phyloP scores from a whole-genome alignment of 345 rosid genomes.

The Carallia pectinifolia region DNA sequence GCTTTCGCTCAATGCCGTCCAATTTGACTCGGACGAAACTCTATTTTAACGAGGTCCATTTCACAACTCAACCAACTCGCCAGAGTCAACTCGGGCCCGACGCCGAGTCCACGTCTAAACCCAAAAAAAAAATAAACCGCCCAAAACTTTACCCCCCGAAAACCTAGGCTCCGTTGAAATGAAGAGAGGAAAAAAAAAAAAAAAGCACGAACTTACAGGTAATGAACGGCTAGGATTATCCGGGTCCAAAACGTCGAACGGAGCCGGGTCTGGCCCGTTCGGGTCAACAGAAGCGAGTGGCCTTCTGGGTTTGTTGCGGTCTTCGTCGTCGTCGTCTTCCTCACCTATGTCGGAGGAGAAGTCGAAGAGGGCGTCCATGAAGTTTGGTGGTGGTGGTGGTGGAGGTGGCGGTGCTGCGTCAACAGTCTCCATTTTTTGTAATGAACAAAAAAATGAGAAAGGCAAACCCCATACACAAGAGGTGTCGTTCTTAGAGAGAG shows the following conservation, averaged over 20 bases:
- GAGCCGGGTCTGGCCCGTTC: slow-evolving; percentile 10
- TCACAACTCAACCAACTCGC: slow-evolving; percentile 14
- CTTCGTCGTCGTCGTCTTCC: slow-evolving; percentile 34
- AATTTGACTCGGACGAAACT: slow-evolving; percentile 34
- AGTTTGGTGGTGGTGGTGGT: slow-evolving; percentile 10
- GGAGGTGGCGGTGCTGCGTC: slow-evolving; percentile 11
- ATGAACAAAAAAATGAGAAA: neutral
- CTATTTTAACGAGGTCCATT: neutral
- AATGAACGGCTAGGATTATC: slow-evolving; percentile 7
- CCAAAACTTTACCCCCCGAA: neutral
- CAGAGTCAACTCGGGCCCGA: slow-evolving; percentile 11
- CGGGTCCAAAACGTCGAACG: slow-evolving; percentile 19
- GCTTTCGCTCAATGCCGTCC: slow-evolving; percentile 17
- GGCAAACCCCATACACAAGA: neutral
- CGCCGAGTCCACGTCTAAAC: slow-evolving; percentile 9
- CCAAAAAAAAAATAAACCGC: neutral
- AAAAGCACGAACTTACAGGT: slow-evolving; percentile 37
- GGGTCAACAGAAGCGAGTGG: slow-evolving; percentile 20
- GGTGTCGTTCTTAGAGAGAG: neutral
- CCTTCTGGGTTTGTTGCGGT: slow-evolving; percentile 19
- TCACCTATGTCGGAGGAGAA: slow-evolving; percentile 41
- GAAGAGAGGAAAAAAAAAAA: neutral
- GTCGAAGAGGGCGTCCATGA: slow-evolving; percentile 46
- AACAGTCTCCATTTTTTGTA: slow-evolving; percentile 32
- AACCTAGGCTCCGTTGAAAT: neutral